Conservation (phyloP, 306 rosid species). For the Boehmeria nivea region DNA sequence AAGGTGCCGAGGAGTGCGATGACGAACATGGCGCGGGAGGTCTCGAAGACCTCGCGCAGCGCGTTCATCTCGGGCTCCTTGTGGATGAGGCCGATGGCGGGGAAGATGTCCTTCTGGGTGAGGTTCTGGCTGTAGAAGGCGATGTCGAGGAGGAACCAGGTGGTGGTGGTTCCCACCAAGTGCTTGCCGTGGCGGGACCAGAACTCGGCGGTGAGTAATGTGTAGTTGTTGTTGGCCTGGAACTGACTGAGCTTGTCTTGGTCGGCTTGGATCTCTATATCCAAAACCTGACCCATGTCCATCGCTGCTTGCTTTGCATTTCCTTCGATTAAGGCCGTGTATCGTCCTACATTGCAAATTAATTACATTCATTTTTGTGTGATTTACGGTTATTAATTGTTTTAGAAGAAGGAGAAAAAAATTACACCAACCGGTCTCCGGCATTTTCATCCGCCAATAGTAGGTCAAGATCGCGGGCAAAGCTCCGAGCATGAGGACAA, state of each 20-base stretch:
- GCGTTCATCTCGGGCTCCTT: neutral
- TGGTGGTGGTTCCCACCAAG: neutral
- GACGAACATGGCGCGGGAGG: neutral
- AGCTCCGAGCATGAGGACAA: conserved; percentile 68
- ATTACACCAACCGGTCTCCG: conserved; percentile 33
- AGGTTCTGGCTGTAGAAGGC: neutral
- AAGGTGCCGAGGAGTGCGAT: conserved; percentile 6
- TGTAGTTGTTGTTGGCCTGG: no score
- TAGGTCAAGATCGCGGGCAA: conserved; percentile 45
- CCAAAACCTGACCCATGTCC: no score
- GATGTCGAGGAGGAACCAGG: neutral
- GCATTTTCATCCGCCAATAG: conserved; percentile 89
- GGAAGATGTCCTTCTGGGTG: neutral
- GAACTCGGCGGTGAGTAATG: neutral
- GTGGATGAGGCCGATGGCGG: neutral
- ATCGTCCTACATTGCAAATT: no score
- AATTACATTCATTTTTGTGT: no score
- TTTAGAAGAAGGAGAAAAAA: neutral
- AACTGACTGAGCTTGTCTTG: no score
- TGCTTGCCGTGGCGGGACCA: neutral
- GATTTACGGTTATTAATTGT: no score
- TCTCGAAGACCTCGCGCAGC: neutral
- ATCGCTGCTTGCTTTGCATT: no score
- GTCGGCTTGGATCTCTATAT: no score
- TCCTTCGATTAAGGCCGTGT: no score